These are phyloP conservation scores for Naganishia randhawae DNA, from an alignment of 768 basidiomycete species.

Conservation along the genomic window DNA sequence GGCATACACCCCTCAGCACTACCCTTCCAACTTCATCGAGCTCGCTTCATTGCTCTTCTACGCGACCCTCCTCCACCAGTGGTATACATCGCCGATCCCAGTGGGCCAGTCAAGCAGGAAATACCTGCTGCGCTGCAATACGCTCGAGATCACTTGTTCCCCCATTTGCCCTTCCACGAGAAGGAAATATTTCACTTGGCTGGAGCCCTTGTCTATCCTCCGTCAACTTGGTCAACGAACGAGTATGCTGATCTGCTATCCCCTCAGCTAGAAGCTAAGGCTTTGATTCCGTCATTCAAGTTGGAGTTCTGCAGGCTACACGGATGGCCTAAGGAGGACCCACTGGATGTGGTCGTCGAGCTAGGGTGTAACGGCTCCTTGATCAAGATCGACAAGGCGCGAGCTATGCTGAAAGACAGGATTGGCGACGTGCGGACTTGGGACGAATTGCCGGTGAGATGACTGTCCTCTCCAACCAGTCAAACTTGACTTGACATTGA, in stretches of 20 bases:
- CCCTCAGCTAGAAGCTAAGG: conserved; percentile 61
- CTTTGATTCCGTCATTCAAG: conserved; percentile 72
- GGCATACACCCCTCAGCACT: conserved; percentile 68
- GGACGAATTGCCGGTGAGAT: conserved; percentile 77
- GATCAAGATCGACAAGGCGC: conserved; percentile 86
- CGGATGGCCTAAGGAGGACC: conserved; percentile 83
- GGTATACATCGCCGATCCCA: neutral
- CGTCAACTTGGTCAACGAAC: conserved; percentile 61
- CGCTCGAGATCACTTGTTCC: conserved; percentile 59
- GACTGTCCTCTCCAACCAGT: neutral
- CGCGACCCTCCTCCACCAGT: conserved; percentile 50
- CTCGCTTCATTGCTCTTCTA: conserved; percentile 78
- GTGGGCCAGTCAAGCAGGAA: conserved; percentile 56
- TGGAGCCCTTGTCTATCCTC: conserved; percentile 46
- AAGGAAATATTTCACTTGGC: conserved; percentile 43
- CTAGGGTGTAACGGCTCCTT: conserved; percentile 89
- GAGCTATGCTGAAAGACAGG: conserved; percentile 85
- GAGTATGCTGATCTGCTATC: conserved; percentile 72
- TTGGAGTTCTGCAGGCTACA: conserved; percentile 82
- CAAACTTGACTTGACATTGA: neutral
- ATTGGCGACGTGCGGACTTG: conserved; percentile 88
- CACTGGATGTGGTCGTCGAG: conserved; percentile 82
- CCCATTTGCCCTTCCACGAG: conserved; percentile 60
- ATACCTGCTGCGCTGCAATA: conserved; percentile 68
- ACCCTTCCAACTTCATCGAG: conserved; percentile 85